Conservation (phyloP, 495 filamentous ascomycete genomes). For the Delitschia confertaspora region DNA sequence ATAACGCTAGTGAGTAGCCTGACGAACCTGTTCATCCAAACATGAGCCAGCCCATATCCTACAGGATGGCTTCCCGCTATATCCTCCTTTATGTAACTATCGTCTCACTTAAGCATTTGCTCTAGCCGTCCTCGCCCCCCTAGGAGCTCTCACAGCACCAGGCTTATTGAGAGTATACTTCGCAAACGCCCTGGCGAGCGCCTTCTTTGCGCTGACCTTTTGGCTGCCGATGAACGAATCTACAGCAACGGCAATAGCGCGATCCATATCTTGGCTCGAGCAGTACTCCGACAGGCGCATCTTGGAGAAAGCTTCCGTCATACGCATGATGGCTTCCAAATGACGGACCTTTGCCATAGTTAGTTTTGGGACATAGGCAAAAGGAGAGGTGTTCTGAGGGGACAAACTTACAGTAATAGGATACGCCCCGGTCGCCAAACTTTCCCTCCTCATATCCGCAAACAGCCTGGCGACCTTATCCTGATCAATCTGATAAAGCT, state of each 20-base stretch:
- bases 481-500: constrained; percentile 95
- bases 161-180: constrained; percentile 57
- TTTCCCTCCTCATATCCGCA: constrained; percentile 91
- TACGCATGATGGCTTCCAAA: constrained; percentile 93
- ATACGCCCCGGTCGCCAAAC: constrained; percentile 86
- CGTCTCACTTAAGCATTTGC: not conserved
- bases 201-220: constrained; percentile 97
- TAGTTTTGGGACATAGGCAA: not conserved
- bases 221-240: constrained; percentile 94
- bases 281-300: constrained; percentile 95
- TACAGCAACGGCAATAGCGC: constrained; percentile 93
- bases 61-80: too few relatives aligned
- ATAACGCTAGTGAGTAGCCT: too few relatives aligned
- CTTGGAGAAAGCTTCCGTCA: constrained; percentile 83
- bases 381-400: not conserved
- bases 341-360: constrained; percentile 91
- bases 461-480: constrained; percentile 93
- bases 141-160: constrained; percentile 21
- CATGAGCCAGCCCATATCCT: too few relatives aligned
- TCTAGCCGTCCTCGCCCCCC: constrained; percentile 8
- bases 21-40: too few relatives aligned
- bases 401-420: constrained; percentile 86
- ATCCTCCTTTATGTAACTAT: constrained; percentile 3
- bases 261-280: constrained; percentile 80
- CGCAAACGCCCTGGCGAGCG: constrained; percentile 88